Conservation (phyloP, 106 monocot genomes). For the Dendrobium catenatum region DNA sequence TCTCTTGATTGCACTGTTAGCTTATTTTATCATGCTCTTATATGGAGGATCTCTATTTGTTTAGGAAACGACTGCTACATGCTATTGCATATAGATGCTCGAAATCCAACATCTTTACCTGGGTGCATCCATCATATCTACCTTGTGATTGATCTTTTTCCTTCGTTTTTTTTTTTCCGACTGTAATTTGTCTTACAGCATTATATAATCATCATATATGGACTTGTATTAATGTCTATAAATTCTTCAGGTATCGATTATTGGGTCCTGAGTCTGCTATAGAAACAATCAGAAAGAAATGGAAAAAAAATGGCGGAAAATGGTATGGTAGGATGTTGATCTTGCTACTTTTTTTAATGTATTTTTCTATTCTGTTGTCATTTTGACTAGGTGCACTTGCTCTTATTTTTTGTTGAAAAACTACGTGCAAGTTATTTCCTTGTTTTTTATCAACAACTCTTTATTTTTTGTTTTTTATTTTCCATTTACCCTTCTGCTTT, state of each 20-base stretch:
- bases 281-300: slow-evolving; percentile 27
- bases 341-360: background rate
- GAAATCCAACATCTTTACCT: slow-evolving; percentile 32
- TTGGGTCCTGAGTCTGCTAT: slow-evolving; percentile 26
- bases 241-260: slow-evolving; percentile 32
- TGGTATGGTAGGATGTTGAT: slow-evolving; percentile 22
- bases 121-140: slow-evolving; percentile 26
- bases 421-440: too few relatives aligned
- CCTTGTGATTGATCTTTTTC: background rate
- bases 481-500: too few relatives aligned
- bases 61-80: slow-evolving; percentile 37
- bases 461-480: too few relatives aligned
- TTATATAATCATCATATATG: background rate
- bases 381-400: too few relatives aligned
- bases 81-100: slow-evolving; percentile 24
- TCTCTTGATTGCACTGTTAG: background rate
- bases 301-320: slow-evolving; percentile 42
- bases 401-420: too few relatives aligned
- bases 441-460: too few relatives aligned
- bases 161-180: background rate
- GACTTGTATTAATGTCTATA: background rate
- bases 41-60: background rate
- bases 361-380: background rate
- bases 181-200: background rate
- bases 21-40: background rate